Evolutionary conservation across 768 basidiomycete genomes (phyloP).

Genomic region (Tulasnella sp.): DNA sequence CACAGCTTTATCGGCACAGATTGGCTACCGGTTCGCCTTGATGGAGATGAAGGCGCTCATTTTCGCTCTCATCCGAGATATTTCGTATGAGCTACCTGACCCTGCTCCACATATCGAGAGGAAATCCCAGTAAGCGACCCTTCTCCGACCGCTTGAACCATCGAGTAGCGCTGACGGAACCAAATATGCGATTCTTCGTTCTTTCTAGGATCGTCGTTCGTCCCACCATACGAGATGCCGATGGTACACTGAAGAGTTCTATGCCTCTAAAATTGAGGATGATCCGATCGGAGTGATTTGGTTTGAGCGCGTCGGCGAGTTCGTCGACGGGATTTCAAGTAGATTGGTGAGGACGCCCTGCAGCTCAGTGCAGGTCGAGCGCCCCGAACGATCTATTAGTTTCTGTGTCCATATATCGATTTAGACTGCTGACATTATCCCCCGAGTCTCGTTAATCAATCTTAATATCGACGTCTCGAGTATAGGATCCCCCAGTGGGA

Average conservation of each 20-base stretch:
- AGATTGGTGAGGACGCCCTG: too few species aligned
- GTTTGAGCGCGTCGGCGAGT: background rate
- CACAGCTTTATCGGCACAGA: background rate
- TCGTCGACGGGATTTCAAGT: too few species aligned
- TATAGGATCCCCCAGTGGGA: too few species aligned
- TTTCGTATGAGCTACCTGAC: conserved; percentile 48
- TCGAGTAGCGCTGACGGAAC: background rate
- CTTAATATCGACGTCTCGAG: too few species aligned
- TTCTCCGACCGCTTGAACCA: background rate
- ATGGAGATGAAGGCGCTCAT: conserved; percentile 36
- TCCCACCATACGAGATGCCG: background rate
- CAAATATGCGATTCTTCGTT: background rate
- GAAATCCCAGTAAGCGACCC: background rate
- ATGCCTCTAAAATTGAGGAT: background rate
- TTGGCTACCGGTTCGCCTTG: conserved; percentile 13
- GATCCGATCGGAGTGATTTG: background rate
- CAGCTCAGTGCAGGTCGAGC: too few species aligned
- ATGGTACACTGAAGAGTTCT: background rate
- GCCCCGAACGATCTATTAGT: too few species aligned
- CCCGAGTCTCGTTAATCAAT: too few species aligned
- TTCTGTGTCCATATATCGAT: too few species aligned
- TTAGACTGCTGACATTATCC: too few species aligned
- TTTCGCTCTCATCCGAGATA: conserved; percentile 45
- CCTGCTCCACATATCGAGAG: conserved; percentile 36
- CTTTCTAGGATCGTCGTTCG: background rate